Evolutionary conservation across 495 filamentous ascomycete genomes (phyloP), one percentile per base, ranked within the genome.

Genomic region (Chaetomium cochliodes): DNA sequence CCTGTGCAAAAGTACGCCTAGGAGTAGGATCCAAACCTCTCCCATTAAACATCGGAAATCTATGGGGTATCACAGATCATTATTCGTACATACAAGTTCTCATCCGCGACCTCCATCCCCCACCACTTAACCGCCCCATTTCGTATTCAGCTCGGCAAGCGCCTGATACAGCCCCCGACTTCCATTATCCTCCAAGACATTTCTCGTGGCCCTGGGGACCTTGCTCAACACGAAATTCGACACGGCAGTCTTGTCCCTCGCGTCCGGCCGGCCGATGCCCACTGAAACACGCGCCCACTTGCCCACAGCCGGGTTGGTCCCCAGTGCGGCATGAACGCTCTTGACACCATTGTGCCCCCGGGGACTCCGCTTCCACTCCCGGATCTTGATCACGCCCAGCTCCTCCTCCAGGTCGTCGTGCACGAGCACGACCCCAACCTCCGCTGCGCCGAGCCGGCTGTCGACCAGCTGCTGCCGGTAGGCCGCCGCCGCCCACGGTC

Each of bases 261-360:
- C 84, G 26, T 69, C 74, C 0, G 90, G 90, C 51, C 91, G 75
- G 37, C 88, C 91, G 70, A 93, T 92, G 4, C 91, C 91, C 4
- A 93, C 74, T 0, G 87, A 85, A 56, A 94, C 72, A 22, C 80
- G 74, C 50, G 75, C 72, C 73, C 77, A 81, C 22, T 59, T 65
- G 42, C 63, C 68, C 1, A 63, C 63, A 0, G 64, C 63, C 18
- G 70, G 58, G 13, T 68, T 71, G 5, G 71, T 70, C 20, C 72
- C 70, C 57, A 91, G 59, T 58, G 72, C 79, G 41, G 77, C 77
- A 57, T 86, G 77, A 18, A 86, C 78, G 70, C 86, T 90, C 73
- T 88, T 90, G 47, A 96, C 65, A 6, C 92, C 92, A 65, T 93
- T 92, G 73, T 96, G 92, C 0, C 92, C 92, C 18, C 84, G 80